Base-by-base conservation (phyloP, 257 asterid genomes). In the Lithospermum erythrorhizon region DNA sequence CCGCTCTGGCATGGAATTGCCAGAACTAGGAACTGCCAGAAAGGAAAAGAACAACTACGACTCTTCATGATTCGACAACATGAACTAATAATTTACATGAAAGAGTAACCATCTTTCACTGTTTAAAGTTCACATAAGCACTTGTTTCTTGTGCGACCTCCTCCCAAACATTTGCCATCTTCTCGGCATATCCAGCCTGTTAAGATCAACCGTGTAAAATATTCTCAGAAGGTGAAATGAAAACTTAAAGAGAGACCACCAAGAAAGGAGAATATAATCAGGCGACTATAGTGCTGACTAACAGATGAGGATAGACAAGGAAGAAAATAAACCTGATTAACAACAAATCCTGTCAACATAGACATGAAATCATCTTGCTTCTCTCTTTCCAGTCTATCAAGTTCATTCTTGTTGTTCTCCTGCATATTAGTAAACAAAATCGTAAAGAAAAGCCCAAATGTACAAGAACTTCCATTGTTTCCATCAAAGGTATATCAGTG, bases 141-240 rank as follows among this genome's bases (percentile, higher is more conserved):
- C 88, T 78, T 53, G 98, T 84, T 91, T 91, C 94, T 66, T 83
- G 83, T 19, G 95, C 95, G 65, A 91, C 95, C 6, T 81, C 68
- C 63, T 80, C 90, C 96, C 98, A 91, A 57, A 89, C 94, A 16
- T 54, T 76, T 9, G 94, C 94, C 87, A 86, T 86, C 85, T 89
- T 86, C 78, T 89, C 95, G 29, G 97, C 95, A 72, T 89, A 89
- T 62, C 97, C 97, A 45, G 86, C 95, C 97, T 89, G 94, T 53
- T 63, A 61, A 75, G 32, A 70, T 53, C 60, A 66, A 62, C 16
- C 18, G 16, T 54, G 53, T 65, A 32, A 65, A n/a, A 64, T 32
- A 32, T 61, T 65, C 37, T 10, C 53, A 17, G 55, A 24, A 41
- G 55, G 56, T 61, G 20, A 19, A 22, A 21, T 2, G 23, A 9